A percentile compares a stretch with the other conserved stretches of the same genome.
Evolutionary conservation across 305 asterid genomes (phyloP).

Genomic region (Caryopteris hybrid): DNA sequence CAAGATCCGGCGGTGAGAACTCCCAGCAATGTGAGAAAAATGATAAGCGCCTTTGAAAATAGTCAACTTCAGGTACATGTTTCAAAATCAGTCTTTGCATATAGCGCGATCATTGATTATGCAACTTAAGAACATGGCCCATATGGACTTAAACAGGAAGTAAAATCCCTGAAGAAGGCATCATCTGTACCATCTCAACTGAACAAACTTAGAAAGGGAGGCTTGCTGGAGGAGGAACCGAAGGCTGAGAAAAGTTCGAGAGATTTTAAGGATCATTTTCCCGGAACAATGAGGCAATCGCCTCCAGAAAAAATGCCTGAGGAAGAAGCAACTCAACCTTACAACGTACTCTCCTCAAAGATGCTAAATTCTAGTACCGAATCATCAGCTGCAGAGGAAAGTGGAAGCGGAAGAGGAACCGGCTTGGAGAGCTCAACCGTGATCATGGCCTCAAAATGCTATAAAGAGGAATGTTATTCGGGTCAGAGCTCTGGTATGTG

Average conservation of each 20-base stretch:
- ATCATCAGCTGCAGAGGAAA: conserved; percentile 32
- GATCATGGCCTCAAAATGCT: too few species aligned
- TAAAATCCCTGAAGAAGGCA: conserved; percentile 31
- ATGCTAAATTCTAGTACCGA: too few species aligned
- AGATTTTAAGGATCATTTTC: too few species aligned
- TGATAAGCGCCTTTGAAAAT: conserved; percentile 77
- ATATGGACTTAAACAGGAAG: conserved; percentile 49
- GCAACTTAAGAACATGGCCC: conserved; percentile 14
- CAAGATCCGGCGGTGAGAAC: conserved; percentile 28
- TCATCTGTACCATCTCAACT: conserved; percentile 31
- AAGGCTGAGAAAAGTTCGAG: too few species aligned
- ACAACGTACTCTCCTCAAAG: too few species aligned
- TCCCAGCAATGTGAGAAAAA: conserved; percentile 70
- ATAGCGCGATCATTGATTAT: neutral
- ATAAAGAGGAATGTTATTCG: too few species aligned
- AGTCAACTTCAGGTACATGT: conserved; percentile 55
- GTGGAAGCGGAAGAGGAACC: conserved; percentile 28
- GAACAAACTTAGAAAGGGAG: conserved; percentile 4
- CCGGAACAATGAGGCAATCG: too few species aligned
- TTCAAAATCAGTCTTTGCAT: too few species aligned
- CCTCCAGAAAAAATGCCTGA: too few species aligned
- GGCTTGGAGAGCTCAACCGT: conserved; percentile 31
- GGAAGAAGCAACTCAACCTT: too few species aligned
- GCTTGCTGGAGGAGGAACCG: too few species aligned
- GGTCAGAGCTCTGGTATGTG: conserved; percentile 51